phyloP scores from a whole-genome alignment of 164 flowering plant species.

The Magnolia sinica region DNA sequence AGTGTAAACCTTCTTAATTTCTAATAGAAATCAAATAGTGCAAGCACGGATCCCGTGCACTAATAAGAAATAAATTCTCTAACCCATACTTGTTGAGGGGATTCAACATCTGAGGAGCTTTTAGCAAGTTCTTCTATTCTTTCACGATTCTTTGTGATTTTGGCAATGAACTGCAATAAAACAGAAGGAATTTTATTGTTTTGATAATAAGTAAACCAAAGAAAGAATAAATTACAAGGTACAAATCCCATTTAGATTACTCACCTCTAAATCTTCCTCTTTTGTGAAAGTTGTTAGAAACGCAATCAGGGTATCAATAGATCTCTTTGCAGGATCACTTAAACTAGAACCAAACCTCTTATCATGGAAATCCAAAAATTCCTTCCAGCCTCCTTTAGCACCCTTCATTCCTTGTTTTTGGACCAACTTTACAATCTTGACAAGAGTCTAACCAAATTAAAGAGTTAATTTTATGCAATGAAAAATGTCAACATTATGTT shows the following conservation, averaged over 20 bases:
- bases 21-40: neutral
- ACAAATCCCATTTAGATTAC: neutral
- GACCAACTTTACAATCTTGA: conserved; percentile 59
- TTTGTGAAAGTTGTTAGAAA: conserved; percentile 61
- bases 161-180: conserved; percentile 44
- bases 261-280: conserved; percentile 60
- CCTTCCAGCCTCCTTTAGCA: conserved; percentile 71
- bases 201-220: neutral
- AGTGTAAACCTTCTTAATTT: neutral
- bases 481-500: neutral
- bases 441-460: conserved; percentile 47
- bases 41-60: neutral
- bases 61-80: neutral
- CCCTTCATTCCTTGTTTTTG: conserved; percentile 71
- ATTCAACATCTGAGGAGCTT: conserved; percentile 37
- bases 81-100: conserved; percentile 60
- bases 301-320: conserved; percentile 47
- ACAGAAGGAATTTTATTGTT: neutral
- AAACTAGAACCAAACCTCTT: conserved; percentile 49
- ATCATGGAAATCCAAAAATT: conserved; percentile 53
- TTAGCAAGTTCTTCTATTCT: conserved; percentile 25
- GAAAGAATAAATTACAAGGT: neutral
- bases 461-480: neutral
- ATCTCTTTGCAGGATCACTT: conserved; percentile 73
- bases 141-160: conserved; percentile 32